Evolutionary conservation across 805 yeast genomes (phyloP).

Genomic region (Lachancea nothofagi): DNA sequence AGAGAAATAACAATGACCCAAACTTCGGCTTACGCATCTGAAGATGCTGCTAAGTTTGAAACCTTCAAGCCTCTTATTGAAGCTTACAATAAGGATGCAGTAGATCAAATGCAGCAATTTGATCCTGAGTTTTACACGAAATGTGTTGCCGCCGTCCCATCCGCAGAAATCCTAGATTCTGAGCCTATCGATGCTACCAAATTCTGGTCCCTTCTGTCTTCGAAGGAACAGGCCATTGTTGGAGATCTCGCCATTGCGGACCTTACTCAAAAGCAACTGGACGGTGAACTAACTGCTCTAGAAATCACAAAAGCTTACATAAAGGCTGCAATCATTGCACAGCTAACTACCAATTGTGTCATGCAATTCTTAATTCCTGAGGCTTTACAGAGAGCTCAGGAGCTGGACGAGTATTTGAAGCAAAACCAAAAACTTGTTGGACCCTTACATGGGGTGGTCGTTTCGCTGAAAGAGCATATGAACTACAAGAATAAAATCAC

Average conservation of each 20-base stretch:
- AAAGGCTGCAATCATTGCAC: constrained; percentile 58
- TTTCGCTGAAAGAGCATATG: constrained; percentile 64
- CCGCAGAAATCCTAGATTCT: constrained; percentile 19
- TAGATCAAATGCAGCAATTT: constrained; percentile 18
- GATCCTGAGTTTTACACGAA: constrained; percentile 20
- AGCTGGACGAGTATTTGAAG: constrained; percentile 47
- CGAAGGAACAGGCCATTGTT: constrained; percentile 38
- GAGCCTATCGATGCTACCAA: constrained; percentile 21
- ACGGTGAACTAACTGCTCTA: constrained; percentile 44
- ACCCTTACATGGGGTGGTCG: constrained; percentile 65
- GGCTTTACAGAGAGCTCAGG: constrained; percentile 52
- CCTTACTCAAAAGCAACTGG: constrained; percentile 40
- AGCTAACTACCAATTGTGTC: constrained; percentile 55
- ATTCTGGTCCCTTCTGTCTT: constrained; percentile 18
- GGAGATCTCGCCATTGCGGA: constrained; percentile 39
- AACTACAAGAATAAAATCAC: constrained; percentile 49
- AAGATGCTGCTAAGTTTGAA: constrained; percentile 12
- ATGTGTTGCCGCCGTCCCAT: constrained; percentile 18
- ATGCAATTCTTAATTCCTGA: constrained; percentile 60
- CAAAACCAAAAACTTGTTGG: constrained; percentile 52
- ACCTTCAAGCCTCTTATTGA: constrained; percentile 19
- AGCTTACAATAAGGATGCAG: constrained; percentile 19
- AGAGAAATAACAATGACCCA: constrained; percentile 5
- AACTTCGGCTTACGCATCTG: neutral
- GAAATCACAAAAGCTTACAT: constrained; percentile 58